Percentiles rank a stretch among this genome's conserved stretches.
Conservation (phyloP, 495 filamentous ascomycete species). For the Gamarada debralockiae region DNA sequence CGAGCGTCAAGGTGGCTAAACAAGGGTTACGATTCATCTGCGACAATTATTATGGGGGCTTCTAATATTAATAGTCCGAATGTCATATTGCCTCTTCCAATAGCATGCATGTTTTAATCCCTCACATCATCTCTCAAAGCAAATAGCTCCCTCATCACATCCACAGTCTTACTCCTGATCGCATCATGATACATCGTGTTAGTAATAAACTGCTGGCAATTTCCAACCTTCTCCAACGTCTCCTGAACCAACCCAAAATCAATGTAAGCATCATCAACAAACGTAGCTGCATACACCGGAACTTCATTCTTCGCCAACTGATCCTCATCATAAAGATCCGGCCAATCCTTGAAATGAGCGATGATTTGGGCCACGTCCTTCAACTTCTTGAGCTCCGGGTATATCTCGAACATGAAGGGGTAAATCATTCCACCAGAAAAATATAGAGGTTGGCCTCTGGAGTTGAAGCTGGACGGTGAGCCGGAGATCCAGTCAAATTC, state of each 20-base stretch:
- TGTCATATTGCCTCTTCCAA: no score
- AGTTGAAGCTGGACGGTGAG: conserved; percentile 22
- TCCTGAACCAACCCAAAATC: conserved; percentile 66
- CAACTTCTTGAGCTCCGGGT: conserved; percentile 63
- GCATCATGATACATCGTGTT: conserved; percentile 87
- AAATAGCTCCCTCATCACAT: conserved; percentile 69
- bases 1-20: no score
- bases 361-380: conserved; percentile 64
- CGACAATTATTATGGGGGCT: no score
- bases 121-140: conserved; percentile 66
- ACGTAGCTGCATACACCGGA: conserved; percentile 82
- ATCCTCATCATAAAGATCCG: conserved; percentile 66
- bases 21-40: no score
- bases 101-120: conserved; percentile 42
- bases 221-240: conserved; percentile 71
- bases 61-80: no score
- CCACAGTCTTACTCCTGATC: conserved; percentile 64
- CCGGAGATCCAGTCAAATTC: conserved; percentile 40
- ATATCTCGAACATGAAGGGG: conserved; percentile 74
- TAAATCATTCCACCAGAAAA: conserved; percentile 95
- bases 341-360: conserved; percentile 65
- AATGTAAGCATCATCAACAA: conserved; percentile 92
- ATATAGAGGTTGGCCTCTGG: conserved; percentile 51
- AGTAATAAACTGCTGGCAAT: conserved; percentile 76
- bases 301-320: conserved; percentile 69